These are phyloP conservation scores for Beauveria varroae DNA, from an alignment of 2,329 filamentous ascomycete genomes.

Conservation along the genomic window DNA sequence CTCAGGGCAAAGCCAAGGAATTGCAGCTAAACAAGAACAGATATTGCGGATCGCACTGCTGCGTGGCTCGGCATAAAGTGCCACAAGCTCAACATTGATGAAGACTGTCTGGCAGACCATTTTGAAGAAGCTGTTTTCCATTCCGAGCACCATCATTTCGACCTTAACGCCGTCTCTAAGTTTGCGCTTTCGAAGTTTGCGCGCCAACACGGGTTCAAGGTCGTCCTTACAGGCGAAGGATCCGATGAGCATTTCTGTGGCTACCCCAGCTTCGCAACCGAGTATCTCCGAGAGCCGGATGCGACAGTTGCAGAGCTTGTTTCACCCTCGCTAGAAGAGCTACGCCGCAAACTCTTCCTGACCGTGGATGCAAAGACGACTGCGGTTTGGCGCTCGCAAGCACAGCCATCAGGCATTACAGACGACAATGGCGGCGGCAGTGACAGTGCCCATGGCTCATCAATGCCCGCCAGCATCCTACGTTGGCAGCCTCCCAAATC, in stretches of 20 bases:
- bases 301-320: slow-evolving; percentile 31
- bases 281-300: slow-evolving; percentile 37
- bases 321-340: slow-evolving; percentile 12
- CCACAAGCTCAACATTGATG: slow-evolving; percentile 20
- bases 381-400: not conserved
- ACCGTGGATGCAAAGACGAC: not conserved
- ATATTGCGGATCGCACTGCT: slow-evolving; percentile 25
- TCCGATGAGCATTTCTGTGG: slow-evolving; percentile 48
- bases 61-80: slow-evolving; percentile 25
- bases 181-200: slow-evolving; percentile 40
- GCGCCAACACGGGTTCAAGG: slow-evolving; percentile 39
- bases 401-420: too few species aligned
- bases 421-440: too few species aligned
- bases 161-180: slow-evolving; percentile 46
- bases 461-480: not conserved
- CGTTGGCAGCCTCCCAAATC: not conserved
- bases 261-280: slow-evolving; percentile 37
- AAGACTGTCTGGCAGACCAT: slow-evolving; percentile 21
- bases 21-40: slow-evolving; percentile 3
- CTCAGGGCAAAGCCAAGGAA: not conserved
- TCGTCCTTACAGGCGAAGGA: slow-evolving; percentile 46
- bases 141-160: slow-evolving; percentile 27
- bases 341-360: not conserved
- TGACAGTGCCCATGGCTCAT: too few species aligned
- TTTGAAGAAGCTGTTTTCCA: slow-evolving; percentile 25